Percentiles rank a stretch among this genome's conserved stretches.
Evolutionary conservation across 495 filamentous ascomycete genomes (phyloP).

Genomic region (Baudoinia panamericana): DNA sequence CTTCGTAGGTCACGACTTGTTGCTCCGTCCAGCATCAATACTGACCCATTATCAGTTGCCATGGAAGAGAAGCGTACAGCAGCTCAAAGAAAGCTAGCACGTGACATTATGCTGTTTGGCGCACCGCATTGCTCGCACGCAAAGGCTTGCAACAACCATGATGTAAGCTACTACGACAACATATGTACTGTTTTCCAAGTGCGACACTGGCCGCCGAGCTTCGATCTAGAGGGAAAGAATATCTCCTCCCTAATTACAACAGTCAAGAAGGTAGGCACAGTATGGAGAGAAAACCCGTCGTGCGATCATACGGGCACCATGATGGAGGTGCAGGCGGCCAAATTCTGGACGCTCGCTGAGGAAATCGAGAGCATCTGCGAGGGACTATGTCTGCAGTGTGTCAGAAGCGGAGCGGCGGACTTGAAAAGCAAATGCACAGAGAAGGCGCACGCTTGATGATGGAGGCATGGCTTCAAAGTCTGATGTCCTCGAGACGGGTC

Average conservation of each 20-base stretch:
- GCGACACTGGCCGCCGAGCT: not conserved
- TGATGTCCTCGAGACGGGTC: no score
- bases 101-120: not conserved
- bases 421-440: no score
- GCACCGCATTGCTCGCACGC: not conserved
- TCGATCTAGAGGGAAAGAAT: not conserved
- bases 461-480: no score
- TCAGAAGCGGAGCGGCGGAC: not conserved
- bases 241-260: not conserved
- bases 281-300: not conserved
- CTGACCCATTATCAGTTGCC: not conserved
- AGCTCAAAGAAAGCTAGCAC: not conserved
- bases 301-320: not conserved
- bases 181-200: not conserved
- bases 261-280: not conserved
- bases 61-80: not conserved
- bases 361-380: not conserved
- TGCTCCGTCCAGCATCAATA: not conserved
- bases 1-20: not conserved
- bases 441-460: no score
- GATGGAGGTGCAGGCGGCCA: not conserved
- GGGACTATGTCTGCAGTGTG: constrained; percentile 4
- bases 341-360: not conserved
- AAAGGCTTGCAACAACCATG: not conserved
- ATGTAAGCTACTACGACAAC: not conserved